Base-by-base conservation (phyloP, 2,329 filamentous ascomycete species). In the Pyrenophora teres region DNA sequence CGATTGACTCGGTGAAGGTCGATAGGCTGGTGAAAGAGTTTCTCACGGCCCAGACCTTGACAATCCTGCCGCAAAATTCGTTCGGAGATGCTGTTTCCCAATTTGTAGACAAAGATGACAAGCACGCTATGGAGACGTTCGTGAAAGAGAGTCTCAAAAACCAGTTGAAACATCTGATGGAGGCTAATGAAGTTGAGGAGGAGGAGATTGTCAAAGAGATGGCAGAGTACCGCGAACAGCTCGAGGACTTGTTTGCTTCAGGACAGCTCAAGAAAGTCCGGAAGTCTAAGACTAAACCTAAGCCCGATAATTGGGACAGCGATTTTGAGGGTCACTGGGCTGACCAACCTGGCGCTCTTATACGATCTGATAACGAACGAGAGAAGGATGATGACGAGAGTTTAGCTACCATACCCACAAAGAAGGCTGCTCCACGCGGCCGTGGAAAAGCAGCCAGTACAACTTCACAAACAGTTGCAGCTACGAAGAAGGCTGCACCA, bases 61-160 rank as follows among this genome's bases (percentile, higher is more conserved):
- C 92, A 51, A 94, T 99, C 41, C 81, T 99, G 0, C 94, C 94
- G 0, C 90, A 96, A 65, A 94, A 92, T 25, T 89, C 88, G 0
- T 97, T 99, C 67, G 89, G 92, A 13, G 92, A 97, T 67, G 94
- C 94, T 0, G 91, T 99, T 4, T 87, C 87, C 40, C 89, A 96
- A 55, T 99, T 94, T 64, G 91, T 99, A 21, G 87, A 92, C 70
- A 97, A 97, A 62, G 91, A 96, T 60, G 94, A 99, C 76, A 96
- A 92, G 69, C 87, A 94, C 64, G 91, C 91, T 2, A 91, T 97
- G 86, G 72, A 78, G 56, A 72, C 69, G 10, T 81, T 81, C 51
- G 74, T 81, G 6, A 69, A 74, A 4, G 72, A 78, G 4, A 76
- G 72, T 56, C 64, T 81, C 23, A 65, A 68, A 12, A 70, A 66